These are phyloP conservation scores for Vaccinium corymbosum DNA, from an alignment of 148 eudicot species.

Conservation along the genomic window DNA sequence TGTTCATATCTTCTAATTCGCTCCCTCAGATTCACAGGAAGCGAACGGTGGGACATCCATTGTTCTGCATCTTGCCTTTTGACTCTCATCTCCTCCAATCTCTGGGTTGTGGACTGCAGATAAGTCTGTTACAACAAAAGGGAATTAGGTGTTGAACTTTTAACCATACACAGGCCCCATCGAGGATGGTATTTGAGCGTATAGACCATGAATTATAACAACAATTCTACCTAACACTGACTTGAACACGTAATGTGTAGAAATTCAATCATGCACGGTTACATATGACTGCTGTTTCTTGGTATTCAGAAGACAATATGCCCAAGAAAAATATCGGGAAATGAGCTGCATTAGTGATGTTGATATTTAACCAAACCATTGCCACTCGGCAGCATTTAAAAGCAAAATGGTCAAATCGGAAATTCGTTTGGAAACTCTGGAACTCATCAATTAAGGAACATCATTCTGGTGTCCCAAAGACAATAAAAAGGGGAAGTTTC, in stretches of 20 bases:
- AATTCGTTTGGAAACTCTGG: no score
- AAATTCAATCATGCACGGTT: neutral
- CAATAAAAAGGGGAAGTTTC: neutral
- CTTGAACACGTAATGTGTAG: neutral
- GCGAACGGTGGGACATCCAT: conserved; percentile 93
- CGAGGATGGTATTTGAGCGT: no score
- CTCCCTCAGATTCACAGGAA: conserved; percentile 74
- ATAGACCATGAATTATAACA: no score
- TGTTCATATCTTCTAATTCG: conserved; percentile 83
- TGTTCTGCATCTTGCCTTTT: conserved; percentile 87
- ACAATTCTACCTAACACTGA: neutral
- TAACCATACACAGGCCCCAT: no score
- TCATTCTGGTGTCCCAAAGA: neutral
- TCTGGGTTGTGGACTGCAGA: conserved; percentile 64
- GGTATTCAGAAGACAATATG: neutral
- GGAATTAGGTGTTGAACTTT: neutral
- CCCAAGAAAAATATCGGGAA: neutral
- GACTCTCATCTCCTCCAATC: conserved; percentile 86
- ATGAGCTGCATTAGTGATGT: neutral
- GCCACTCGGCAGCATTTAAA: neutral
- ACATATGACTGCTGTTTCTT: neutral
- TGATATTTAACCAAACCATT: neutral
- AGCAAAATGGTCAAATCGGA: neutral
- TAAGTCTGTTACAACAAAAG: conserved; percentile 54
- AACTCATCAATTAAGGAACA: neutral